Base-by-base conservation (phyloP, 2,329 filamentous ascomycete genomes). In the Verruconis gallopava region DNA sequence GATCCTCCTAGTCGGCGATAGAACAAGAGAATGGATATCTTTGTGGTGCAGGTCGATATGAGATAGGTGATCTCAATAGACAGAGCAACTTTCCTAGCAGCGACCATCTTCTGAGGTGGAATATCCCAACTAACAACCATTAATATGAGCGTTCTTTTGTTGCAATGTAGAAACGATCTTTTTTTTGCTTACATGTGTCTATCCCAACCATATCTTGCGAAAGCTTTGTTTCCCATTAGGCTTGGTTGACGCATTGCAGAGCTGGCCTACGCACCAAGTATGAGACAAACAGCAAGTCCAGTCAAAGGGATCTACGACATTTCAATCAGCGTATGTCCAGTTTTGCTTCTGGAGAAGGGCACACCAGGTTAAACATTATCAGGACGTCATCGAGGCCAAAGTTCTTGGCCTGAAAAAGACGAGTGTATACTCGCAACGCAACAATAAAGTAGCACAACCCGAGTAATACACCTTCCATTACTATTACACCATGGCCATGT, bases 361-460 rank as follows among this genome's bases (percentile, higher is more conserved):
- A 18, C 49, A 68, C 47, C 49, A 50, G 47, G 4, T 45, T 42
- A n/a, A 45, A 38, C 21, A 51, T 45, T n/a, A 51, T 48, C 3
- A 50, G 25, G 40, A 43, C 48, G 35, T 51, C 49, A 42, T 51
- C 49, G 12, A 46, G 15, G 1, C 49, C 49, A 11, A 42, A 28
- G 18, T 37, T 50, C 25, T 35, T 40, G 12, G 41, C 43, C 1
- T 50, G 39, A 11, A 38, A n/a, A 22, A 49, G 45, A 20, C 49
- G 35, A 5, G 49, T 44, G 43, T 44, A 49, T 32, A 50, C 28
- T 21, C 49, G 44, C 19, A 46, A 37, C 15, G 13, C 39, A 32
- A 50, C 48, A 22, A 51, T 38, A 13, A 25, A 21, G 22, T 39
- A 40, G 11, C 47, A 48, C 14, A 51, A 19, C 5, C 42, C 34